Evolutionary conservation across 345 rosid genomes (phyloP).

Genomic region (Boechera retrofracta): DNA sequence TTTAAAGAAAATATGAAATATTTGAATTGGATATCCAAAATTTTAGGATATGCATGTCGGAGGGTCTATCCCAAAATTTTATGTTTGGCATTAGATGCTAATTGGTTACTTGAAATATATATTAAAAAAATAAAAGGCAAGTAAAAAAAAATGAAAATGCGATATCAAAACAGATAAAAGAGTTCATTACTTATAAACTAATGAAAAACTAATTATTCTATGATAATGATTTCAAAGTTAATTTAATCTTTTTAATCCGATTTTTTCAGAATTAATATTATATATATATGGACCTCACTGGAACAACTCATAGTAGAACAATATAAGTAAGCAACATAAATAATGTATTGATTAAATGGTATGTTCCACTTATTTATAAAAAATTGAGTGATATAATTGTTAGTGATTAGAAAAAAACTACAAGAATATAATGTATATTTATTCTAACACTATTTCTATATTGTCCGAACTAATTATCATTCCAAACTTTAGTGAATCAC

Average conservation of each 20-base stretch:
- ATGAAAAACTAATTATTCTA: not conserved
- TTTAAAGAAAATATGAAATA: constrained; percentile 11
- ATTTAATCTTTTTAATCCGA: no score
- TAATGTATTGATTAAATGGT: not conserved
- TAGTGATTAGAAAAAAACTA: no score
- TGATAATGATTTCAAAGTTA: not conserved
- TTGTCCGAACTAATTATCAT: not conserved
- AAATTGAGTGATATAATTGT: not conserved
- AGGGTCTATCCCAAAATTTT: constrained; percentile 26
- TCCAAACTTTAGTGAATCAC: not conserved
- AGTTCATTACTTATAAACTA: not conserved
- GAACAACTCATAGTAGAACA: not conserved
- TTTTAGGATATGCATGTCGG: constrained; percentile 40
- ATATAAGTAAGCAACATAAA: no score
- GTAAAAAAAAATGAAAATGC: not conserved
- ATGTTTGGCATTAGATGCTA: constrained; percentile 34
- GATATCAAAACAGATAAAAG: not conserved
- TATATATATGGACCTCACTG: no score
- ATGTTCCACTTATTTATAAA: not conserved
- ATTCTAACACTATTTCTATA: no score
- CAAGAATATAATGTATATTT: no score
- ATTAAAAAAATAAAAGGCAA: not conserved
- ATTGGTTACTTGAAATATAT: not conserved
- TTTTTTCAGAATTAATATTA: no score
- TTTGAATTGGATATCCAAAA: constrained; percentile 28